phyloP scores from a whole-genome alignment of 768 basidiomycete species.

The Amyloporia xantha region DNA sequence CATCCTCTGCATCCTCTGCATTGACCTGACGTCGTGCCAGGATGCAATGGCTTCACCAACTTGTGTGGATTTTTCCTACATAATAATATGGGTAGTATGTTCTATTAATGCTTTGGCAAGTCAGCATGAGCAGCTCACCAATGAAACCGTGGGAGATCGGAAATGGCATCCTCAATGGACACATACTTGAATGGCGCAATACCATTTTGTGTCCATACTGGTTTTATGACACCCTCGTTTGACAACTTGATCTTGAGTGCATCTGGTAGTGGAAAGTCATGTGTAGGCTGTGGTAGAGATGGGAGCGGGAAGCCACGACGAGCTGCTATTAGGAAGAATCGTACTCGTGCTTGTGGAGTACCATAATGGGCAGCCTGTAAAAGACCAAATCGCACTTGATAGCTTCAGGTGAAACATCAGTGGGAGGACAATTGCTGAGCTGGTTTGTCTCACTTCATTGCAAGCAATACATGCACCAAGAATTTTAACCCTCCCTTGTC shows the following conservation, averaged over 20 bases:
- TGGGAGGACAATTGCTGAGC: neutral
- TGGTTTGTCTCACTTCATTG: slow-evolving; percentile 47
- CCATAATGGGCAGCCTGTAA: slow-evolving; percentile 45
- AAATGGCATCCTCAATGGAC: slow-evolving; percentile 65
- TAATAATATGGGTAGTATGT: neutral
- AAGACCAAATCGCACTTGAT: slow-evolving; percentile 36
- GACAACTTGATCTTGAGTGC: slow-evolving; percentile 46
- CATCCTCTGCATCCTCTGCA: neutral
- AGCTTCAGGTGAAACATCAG: slow-evolving; percentile 23
- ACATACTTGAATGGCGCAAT: slow-evolving; percentile 44
- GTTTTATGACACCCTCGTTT: slow-evolving; percentile 31
- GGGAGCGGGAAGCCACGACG: slow-evolving; percentile 31
- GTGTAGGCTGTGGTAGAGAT: slow-evolving; percentile 35
- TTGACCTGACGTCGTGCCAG: neutral
- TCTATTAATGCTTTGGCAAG: neutral
- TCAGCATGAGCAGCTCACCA: slow-evolving; percentile 41
- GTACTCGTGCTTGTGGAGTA: slow-evolving; percentile 38
- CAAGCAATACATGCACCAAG: slow-evolving; percentile 48
- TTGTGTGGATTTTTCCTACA: slow-evolving; percentile 26
- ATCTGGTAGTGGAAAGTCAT: slow-evolving; percentile 33
- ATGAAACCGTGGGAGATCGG: slow-evolving; percentile 66
- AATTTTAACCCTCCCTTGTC: slow-evolving; percentile 73
- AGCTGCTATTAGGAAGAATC: slow-evolving; percentile 44
- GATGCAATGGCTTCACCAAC: neutral
- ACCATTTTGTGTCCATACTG: slow-evolving; percentile 42